Percentiles rank a stretch among this genome's conserved stretches.
Evolutionary conservation across 225 moss, liverwort and hornwort species (phyloP).

Genomic region (Antitrichia curtipendula): DNA sequence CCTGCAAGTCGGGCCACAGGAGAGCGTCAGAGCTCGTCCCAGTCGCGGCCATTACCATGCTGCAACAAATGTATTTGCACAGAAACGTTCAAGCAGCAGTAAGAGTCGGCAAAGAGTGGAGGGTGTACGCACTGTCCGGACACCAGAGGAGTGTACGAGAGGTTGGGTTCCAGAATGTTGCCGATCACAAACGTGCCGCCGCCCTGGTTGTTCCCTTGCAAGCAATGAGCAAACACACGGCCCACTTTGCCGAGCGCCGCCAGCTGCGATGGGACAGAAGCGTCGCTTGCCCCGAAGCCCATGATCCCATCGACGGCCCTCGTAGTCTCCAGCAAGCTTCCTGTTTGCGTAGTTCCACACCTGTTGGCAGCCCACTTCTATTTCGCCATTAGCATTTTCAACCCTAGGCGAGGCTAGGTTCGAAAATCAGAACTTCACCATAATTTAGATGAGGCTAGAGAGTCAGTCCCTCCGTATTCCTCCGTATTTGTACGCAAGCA

Average conservation of each 20-base stretch:
- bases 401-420: background rate
- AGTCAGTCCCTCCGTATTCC: background rate
- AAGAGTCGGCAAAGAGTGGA: background rate
- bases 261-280: constrained; percentile 17
- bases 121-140: background rate
- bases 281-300: constrained; percentile 10
- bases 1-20: background rate
- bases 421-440: background rate
- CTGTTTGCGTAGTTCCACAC: background rate
- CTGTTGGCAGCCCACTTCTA: background rate
- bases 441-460: background rate
- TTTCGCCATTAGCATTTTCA: background rate
- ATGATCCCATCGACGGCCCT: constrained; percentile 22
- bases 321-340: background rate
- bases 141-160: constrained; percentile 22
- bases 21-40: background rate
- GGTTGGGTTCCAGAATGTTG: constrained; percentile 3
- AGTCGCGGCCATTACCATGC: background rate
- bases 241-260: background rate
- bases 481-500: background rate
- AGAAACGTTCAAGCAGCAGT: background rate
- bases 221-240: constrained; percentile 35
- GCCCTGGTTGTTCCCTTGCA: constrained; percentile 15
- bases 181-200: constrained; percentile 36
- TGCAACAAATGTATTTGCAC: background rate